A percentile compares a stretch with the other conserved stretches of the same genome.
phyloP scores from a whole-genome alignment of 2,329 filamentous ascomycete species.

The Rhynchosporium secalis region DNA sequence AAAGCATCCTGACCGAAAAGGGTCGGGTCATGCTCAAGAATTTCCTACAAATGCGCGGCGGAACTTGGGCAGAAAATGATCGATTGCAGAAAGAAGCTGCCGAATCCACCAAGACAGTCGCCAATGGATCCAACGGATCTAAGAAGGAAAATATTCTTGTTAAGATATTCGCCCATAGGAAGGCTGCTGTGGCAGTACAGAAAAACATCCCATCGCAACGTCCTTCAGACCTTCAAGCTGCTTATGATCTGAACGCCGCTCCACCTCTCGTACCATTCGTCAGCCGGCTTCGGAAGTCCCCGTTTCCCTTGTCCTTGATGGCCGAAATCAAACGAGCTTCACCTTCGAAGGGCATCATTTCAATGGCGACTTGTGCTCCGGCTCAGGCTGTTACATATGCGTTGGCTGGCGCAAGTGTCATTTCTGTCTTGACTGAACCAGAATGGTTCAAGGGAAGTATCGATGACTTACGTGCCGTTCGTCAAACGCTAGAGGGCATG shows the following conservation, averaged over 20 bases:
- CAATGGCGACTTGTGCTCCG: slow-evolving; percentile 82
- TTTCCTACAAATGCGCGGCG: slow-evolving; percentile 83
- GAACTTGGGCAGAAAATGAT: slow-evolving; percentile 86
- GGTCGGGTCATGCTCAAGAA: slow-evolving; percentile 90
- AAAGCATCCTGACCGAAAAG: slow-evolving; percentile 91
- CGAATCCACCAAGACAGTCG: slow-evolving; percentile 32
- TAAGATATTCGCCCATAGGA: slow-evolving; percentile 83
- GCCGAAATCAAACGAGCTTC: slow-evolving; percentile 97
- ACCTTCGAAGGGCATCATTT: slow-evolving; percentile 93
- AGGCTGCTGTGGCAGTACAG: slow-evolving; percentile 72
- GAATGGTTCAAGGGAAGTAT: slow-evolving; percentile 99
- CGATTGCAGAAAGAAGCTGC: slow-evolving; percentile 49
- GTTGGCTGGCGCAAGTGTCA: slow-evolving; percentile 90
- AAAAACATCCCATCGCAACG: slow-evolving; percentile 84
- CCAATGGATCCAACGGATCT: slow-evolving; percentile 34
- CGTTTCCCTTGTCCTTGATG: slow-evolving; percentile 89
- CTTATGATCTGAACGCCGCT: slow-evolving; percentile 80
- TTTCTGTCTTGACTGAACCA: slow-evolving; percentile 97
- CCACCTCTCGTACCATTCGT: slow-evolving; percentile 83
- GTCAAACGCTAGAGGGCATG: slow-evolving; percentile 87
- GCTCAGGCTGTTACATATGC: slow-evolving; percentile 90
- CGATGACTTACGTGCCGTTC: slow-evolving; percentile 84
- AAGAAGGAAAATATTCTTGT: slow-evolving; percentile 87
- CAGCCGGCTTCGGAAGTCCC: slow-evolving; percentile 74
- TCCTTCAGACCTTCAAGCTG: slow-evolving; percentile 78